Evolutionary conservation across 2,329 filamentous ascomycete species (phyloP).

Genomic region (Colletotrichum sojae): DNA sequence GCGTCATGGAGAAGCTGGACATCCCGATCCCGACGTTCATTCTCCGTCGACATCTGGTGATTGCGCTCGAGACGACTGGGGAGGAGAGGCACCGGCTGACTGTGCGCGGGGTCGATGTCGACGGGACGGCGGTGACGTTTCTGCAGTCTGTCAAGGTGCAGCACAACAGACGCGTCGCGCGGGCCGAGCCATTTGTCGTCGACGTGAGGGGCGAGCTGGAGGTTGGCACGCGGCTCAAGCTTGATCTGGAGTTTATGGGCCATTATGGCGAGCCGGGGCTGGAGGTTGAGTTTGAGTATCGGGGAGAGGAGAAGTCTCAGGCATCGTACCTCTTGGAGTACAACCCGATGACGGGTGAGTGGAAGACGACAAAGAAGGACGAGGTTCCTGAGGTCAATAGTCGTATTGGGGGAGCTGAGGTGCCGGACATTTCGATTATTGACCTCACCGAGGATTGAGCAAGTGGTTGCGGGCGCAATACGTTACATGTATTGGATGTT

Average conservation of each 20-base stretch:
- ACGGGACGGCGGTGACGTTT: conserved; percentile 58
- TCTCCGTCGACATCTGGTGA: conserved; percentile 50
- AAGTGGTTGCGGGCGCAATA: no score
- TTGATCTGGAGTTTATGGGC: conserved; percentile 63
- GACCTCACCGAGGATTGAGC: no score
- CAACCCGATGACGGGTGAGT: conserved; percentile 46
- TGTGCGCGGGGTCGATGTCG: conserved; percentile 55
- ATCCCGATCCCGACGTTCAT: conserved; percentile 55
- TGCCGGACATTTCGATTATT: no score
- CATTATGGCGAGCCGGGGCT: conserved; percentile 61
- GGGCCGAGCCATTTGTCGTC: conserved; percentile 56
- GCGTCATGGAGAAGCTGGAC: conserved; percentile 56
- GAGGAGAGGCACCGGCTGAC: conserved; percentile 47
- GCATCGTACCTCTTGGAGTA: conserved; percentile 49
- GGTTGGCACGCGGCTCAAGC: conserved; percentile 46
- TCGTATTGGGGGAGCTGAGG: no score
- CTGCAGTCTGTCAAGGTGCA: conserved; percentile 56
- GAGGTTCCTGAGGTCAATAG: not conserved
- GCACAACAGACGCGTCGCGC: conserved; percentile 51
- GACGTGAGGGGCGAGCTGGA: conserved; percentile 49
- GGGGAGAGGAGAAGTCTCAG: conserved; percentile 26
- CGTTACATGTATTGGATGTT: no score
- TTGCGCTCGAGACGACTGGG: conserved; percentile 45
- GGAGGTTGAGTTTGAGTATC: conserved; percentile 44
- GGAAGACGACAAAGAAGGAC: conserved; percentile 38